These are phyloP conservation scores for Stemphylium beticola DNA, from an alignment of 2,329 filamentous ascomycete genomes.

Conservation along the genomic window DNA sequence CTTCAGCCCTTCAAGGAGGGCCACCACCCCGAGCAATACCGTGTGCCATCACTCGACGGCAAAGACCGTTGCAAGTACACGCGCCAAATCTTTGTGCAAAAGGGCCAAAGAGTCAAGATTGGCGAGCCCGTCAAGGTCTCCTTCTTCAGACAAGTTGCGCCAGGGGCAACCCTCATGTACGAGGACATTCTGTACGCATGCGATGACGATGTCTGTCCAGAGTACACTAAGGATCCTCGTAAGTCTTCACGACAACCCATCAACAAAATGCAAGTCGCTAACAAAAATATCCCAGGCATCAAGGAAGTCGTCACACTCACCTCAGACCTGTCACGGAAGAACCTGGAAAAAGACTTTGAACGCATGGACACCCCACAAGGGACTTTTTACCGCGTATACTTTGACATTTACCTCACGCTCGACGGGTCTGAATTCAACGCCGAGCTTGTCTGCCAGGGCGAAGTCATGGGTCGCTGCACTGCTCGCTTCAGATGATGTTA, in stretches of 20 bases:
- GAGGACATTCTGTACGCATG: constrained; percentile 98
- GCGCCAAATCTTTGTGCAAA: constrained; percentile 96
- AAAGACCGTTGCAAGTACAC: constrained; percentile 99
- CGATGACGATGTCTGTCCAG: constrained; percentile 96
- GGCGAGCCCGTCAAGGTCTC: constrained; percentile 98
- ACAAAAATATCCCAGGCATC: constrained; percentile 70
- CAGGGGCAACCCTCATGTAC: constrained; percentile 97
- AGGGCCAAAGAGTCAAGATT: constrained; percentile 98
- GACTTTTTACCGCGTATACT: constrained; percentile 68
- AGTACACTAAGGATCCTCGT: constrained; percentile 99
- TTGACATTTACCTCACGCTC: constrained; percentile 81
- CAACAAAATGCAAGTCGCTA: not conserved
- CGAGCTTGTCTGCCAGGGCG: constrained; percentile 97
- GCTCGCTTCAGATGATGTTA: constrained; percentile 74
- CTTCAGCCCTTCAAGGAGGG: constrained; percentile 99
- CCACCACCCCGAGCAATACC: constrained; percentile 97
- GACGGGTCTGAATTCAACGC: constrained; percentile 98
- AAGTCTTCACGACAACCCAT: constrained; percentile 57
- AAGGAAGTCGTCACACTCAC: constrained; percentile 99
- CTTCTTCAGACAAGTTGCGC: constrained; percentile 97
- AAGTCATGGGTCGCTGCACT: constrained; percentile 97
- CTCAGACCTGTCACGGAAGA: constrained; percentile 95
- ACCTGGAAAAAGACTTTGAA: constrained; percentile 98
- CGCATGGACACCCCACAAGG: constrained; percentile 98
- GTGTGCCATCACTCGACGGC: constrained; percentile 92